Evolutionary conservation across 805 yeast species (phyloP).

Genomic region (Suhomyces emberorum): DNA sequence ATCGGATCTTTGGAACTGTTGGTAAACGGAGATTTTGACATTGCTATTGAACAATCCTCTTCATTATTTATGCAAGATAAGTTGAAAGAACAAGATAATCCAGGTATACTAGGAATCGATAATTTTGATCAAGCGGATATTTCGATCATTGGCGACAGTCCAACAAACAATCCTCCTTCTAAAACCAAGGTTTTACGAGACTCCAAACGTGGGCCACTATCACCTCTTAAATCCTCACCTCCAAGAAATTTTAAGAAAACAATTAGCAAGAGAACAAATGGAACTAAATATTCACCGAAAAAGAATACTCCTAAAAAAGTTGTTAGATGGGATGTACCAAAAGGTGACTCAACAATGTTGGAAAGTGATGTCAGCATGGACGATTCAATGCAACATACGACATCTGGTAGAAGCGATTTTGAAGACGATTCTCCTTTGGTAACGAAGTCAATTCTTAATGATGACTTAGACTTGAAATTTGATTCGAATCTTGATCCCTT

Average conservation of each 20-base stretch:
- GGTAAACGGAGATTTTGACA: conserved; percentile 35
- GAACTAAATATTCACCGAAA: conserved; percentile 7
- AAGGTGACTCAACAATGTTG: conserved; percentile 7
- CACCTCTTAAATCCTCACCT: conserved; percentile 28
- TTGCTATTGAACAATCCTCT: conserved; percentile 28
- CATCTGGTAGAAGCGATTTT: conserved; percentile 18
- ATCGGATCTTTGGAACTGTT: conserved; percentile 17
- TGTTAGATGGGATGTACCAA: conserved; percentile 11
- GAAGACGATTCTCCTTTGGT: conserved; percentile 31
- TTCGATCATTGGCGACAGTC: background rate
- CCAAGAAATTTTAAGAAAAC: conserved; percentile 18
- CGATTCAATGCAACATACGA: conserved; percentile 14
- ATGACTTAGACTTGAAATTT: conserved; percentile 26
- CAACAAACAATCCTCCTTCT: background rate
- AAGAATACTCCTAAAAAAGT: conserved; percentile 4
- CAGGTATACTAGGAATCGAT: too few relatives aligned
- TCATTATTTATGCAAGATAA: conserved; percentile 26
- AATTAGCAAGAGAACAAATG: conserved; percentile 11
- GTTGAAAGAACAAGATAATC: conserved; percentile 13
- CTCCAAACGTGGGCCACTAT: conserved; percentile 20
- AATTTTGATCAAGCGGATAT: too few relatives aligned
- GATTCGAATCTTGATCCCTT: conserved; percentile 24
- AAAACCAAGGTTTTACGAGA: background rate
- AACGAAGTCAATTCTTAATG: conserved; percentile 20
- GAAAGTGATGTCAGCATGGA: conserved; percentile 35